These are phyloP conservation scores for Gautieria morchelliformis DNA, from an alignment of 768 basidiomycete genomes.

Conservation along the genomic window DNA sequence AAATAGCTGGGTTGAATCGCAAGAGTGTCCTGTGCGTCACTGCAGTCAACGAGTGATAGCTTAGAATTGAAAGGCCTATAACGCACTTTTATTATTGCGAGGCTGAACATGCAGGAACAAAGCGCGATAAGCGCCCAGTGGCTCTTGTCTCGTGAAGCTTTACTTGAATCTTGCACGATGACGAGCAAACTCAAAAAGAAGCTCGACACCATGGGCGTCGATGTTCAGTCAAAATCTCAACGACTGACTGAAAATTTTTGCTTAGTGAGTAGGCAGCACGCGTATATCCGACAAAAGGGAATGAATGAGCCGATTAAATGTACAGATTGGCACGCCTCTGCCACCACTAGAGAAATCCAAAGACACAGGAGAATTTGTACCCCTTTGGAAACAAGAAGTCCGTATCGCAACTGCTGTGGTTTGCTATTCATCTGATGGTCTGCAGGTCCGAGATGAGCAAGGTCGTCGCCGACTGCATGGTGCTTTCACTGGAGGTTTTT, in stretches of 20 bases:
- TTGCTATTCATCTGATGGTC: slow-evolving; percentile 10
- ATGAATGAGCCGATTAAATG: neutral
- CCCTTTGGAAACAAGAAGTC: slow-evolving; percentile 97
- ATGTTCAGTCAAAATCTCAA: slow-evolving; percentile 44
- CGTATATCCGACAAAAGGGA: neutral
- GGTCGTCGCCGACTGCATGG: slow-evolving; percentile 91
- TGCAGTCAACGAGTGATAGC: no score
- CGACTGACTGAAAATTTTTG: slow-evolving; percentile 81
- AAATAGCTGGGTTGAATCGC: slow-evolving; percentile 86
- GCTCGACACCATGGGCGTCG: slow-evolving; percentile 70
- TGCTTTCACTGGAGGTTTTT: slow-evolving; percentile 97
- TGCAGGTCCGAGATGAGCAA: slow-evolving; percentile 84
- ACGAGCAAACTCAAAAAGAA: slow-evolving; percentile 68
- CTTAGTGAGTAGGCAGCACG: slow-evolving; percentile 37
- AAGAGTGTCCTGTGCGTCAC: slow-evolving; percentile 67
- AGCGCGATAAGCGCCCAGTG: neutral
- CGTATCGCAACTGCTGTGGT: slow-evolving; percentile 18
- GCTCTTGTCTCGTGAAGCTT: neutral
- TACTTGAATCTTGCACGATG: slow-evolving; percentile 17
- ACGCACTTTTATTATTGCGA: slow-evolving; percentile 26
- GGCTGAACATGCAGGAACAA: slow-evolving; percentile 22
- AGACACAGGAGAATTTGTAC: slow-evolving; percentile 91
- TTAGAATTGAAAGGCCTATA: neutral
- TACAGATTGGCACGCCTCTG: slow-evolving; percentile 85
- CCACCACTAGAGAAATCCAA: slow-evolving; percentile 91